phyloP scores from a whole-genome alignment of 768 basidiomycete species.

The Leucogyrophana mollusca region DNA sequence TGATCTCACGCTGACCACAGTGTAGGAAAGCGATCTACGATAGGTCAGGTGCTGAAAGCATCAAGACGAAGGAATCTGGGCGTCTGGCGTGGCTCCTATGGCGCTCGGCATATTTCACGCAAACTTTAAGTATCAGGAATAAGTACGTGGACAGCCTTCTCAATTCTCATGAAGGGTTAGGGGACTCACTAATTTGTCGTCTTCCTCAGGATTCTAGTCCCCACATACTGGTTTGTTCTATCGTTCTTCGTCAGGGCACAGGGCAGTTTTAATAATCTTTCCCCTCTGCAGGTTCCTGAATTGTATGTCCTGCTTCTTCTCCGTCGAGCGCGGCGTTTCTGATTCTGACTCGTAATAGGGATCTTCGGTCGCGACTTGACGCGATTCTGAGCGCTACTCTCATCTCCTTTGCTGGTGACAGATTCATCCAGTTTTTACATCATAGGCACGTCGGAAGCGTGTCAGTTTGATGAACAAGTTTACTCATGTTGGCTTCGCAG shows the following conservation, averaged over 20 bases:
- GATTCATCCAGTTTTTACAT: too few species aligned
- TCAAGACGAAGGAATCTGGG: constrained; percentile 61
- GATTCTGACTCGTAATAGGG: constrained; percentile 39
- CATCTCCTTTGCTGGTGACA: neutral
- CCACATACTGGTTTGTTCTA: constrained; percentile 58
- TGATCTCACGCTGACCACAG: constrained; percentile 8
- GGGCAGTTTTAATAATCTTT: constrained; percentile 1
- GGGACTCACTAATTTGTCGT: constrained; percentile 8
- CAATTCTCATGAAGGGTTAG: constrained; percentile 5
- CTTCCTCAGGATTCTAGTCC: constrained; percentile 54
- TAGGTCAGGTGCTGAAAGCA: constrained; percentile 46
- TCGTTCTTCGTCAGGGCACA: constrained; percentile 8
- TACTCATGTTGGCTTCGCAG: constrained; percentile 7
- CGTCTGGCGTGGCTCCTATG: constrained; percentile 77
- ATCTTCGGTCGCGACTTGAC: constrained; percentile 75
- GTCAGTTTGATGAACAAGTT: constrained; percentile 19
- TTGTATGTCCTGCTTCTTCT: constrained; percentile 39
- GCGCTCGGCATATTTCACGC: constrained; percentile 80
- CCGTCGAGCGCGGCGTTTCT: constrained; percentile 9
- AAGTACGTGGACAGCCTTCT: constrained; percentile 43
- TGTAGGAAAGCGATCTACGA: constrained; percentile 77
- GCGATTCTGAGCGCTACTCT: constrained; percentile 52
- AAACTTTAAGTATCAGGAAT: constrained; percentile 71
- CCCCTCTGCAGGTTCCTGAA: constrained; percentile 57
- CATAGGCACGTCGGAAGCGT: constrained; percentile 8